phyloP scores from a whole-genome alignment of 305 asterid genomes.

The Rubia peregrina region DNA sequence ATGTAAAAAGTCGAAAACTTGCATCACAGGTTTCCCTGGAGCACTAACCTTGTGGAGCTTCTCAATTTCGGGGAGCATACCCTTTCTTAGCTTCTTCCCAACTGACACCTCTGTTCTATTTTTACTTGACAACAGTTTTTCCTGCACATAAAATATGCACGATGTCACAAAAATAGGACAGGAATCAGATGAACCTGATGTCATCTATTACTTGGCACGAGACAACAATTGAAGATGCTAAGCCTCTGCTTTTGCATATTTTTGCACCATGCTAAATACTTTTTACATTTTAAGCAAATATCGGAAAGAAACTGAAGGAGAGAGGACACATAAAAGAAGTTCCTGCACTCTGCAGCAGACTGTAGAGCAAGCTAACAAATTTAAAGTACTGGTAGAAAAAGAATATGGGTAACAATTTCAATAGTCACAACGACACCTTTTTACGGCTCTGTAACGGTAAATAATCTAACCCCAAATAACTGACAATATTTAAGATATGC shows the following conservation, averaged over 20 bases:
- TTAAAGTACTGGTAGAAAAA: neutral
- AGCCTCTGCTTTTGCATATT: no score
- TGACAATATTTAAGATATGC: neutral
- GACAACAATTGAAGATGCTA: neutral
- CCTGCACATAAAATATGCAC: constrained; percentile 44
- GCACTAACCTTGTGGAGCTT: constrained; percentile 74
- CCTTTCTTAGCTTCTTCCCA: constrained; percentile 84
- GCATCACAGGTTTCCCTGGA: neutral
- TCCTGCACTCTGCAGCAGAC: neutral
- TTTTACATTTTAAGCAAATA: neutral
- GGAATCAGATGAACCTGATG: neutral
- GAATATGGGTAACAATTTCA: neutral
- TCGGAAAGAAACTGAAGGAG: neutral
- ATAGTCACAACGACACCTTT: neutral
- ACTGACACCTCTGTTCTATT: constrained; percentile 77
- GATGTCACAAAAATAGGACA: neutral
- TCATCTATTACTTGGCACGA: neutral
- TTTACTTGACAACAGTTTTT: constrained; percentile 75
- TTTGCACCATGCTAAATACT: neutral
- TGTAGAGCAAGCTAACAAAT: neutral
- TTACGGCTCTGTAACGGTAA: no score
- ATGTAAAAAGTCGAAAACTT: neutral
- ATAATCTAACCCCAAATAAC: neutral
- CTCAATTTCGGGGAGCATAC: constrained; percentile 91
- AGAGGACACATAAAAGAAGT: neutral